Percentiles rank a stretch among this genome's conserved stretches.
Conservation (phyloP, 2,329 filamentous ascomycete genomes). For the Fusarium avenaceum region DNA sequence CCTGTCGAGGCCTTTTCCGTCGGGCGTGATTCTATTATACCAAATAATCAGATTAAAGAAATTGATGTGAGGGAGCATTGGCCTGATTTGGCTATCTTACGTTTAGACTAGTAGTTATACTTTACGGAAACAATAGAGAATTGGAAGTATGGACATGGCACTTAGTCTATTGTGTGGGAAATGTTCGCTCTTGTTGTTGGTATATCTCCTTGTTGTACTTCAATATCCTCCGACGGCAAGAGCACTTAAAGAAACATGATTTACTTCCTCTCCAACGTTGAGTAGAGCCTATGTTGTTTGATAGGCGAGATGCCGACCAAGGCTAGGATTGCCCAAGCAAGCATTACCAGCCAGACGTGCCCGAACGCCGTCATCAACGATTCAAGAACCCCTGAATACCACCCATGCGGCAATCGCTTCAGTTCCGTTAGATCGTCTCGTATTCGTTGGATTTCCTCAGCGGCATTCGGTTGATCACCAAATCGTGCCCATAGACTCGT, state of each 20-base stretch:
- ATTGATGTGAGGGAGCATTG: neutral
- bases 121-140: too few species aligned
- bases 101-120: too few species aligned
- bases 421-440: constrained; percentile 1
- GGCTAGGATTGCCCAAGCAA: constrained; percentile 7
- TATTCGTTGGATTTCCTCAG: constrained; percentile 9
- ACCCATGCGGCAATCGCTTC: neutral
- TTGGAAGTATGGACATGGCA: too few species aligned
- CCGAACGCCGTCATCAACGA: constrained; percentile 20
- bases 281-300: constrained; percentile 13
- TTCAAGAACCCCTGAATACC: constrained; percentile 15
- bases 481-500: constrained; percentile 4
- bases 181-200: too few species aligned
- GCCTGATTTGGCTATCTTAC: neutral
- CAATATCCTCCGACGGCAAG: too few species aligned
- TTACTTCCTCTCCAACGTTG: neutral
- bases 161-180: too few species aligned
- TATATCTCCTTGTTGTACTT: too few species aligned
- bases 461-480: neutral
- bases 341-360: constrained; percentile 17
- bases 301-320: constrained; percentile 16
- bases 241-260: neutral
- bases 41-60: too few species aligned
- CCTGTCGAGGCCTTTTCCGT: neutral
- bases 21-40: too few species aligned